A percentile compares a stretch with the other conserved stretches of the same genome.
These are phyloP conservation scores for Colletotrichum musae DNA, from an alignment of 2,329 filamentous ascomycete genomes.

Conservation along the genomic window DNA sequence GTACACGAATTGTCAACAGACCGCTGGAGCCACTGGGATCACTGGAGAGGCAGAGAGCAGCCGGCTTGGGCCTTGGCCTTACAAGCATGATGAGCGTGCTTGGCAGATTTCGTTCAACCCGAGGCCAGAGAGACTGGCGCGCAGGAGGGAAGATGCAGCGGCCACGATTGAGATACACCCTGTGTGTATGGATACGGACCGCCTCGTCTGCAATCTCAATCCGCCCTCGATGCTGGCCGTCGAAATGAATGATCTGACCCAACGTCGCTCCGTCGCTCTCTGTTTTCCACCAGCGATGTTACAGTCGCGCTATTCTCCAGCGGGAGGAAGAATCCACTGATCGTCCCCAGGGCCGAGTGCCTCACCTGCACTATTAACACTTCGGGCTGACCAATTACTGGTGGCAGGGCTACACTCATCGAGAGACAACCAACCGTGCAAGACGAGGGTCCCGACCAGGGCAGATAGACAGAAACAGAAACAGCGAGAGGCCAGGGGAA, in stretches of 20 bases:
- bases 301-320: conserved; percentile 41
- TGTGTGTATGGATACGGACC: not conserved
- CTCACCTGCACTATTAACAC: conserved; percentile 42
- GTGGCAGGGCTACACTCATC: conserved; percentile 8
- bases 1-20: conserved; percentile 7
- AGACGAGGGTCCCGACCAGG: conserved; percentile 12
- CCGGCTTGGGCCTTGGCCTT: conserved; percentile 25
- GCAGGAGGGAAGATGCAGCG: not conserved
- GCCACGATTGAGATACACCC: not conserved
- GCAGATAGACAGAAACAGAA: conserved; percentile 10
- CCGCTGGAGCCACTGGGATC: not conserved
- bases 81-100: conserved; percentile 5
- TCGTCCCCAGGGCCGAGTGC: conserved; percentile 39
- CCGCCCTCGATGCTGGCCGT: conserved; percentile 2
- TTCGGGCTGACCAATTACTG: conserved; percentile 40
- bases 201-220: conserved; percentile 12
- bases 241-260: conserved; percentile 28
- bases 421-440: conserved; percentile 24
- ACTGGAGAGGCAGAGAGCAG: conserved; percentile 27
- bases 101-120: conserved; percentile 11
- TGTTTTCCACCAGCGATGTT: conserved; percentile 36
- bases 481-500: conserved; percentile 21
- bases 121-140: not conserved
- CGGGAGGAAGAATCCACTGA: conserved; percentile 41
- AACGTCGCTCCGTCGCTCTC: conserved; percentile 1